These are phyloP conservation scores for Hypoxylon fuscum DNA, from an alignment of 495 filamentous ascomycete genomes.

Conservation along the genomic window DNA sequence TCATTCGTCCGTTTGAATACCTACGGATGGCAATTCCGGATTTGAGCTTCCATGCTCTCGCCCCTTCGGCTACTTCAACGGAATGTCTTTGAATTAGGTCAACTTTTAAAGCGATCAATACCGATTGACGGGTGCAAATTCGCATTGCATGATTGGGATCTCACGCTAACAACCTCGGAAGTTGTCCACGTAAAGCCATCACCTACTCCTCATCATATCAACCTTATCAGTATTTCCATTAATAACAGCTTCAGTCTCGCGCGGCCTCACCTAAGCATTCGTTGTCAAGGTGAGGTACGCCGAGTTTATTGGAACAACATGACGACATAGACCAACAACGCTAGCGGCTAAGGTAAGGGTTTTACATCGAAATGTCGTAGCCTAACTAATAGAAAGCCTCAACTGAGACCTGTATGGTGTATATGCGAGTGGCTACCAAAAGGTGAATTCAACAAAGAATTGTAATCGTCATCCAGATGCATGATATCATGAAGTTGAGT, in stretches of 20 bases:
- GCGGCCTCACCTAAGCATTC: too few species aligned
- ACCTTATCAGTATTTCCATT: too few species aligned
- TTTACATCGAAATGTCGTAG: background rate
- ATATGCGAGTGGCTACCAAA: background rate
- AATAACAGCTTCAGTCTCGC: too few species aligned
- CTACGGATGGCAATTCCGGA: constrained; percentile 20
- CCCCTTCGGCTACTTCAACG: background rate
- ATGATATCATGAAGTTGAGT: constrained; percentile 21
- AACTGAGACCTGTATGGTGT: background rate
- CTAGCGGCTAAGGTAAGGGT: background rate
- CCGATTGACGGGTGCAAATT: background rate
- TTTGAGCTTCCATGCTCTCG: constrained; percentile 12
- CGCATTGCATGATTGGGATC: background rate
- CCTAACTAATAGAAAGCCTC: background rate
- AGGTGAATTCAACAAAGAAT: background rate
- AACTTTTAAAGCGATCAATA: background rate
- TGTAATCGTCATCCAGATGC: constrained; percentile 1
- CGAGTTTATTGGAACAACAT: background rate
- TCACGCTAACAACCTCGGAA: background rate
- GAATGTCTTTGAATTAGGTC: background rate
- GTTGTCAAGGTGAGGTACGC: background rate
- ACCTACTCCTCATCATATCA: too few species aligned
- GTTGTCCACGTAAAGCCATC: too few species aligned
- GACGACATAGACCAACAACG: background rate
- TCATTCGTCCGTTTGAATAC: constrained; percentile 18